Base-by-base conservation (phyloP, 1,284 basidiomycete genomes). In the Termitomyces sp. region DNA sequence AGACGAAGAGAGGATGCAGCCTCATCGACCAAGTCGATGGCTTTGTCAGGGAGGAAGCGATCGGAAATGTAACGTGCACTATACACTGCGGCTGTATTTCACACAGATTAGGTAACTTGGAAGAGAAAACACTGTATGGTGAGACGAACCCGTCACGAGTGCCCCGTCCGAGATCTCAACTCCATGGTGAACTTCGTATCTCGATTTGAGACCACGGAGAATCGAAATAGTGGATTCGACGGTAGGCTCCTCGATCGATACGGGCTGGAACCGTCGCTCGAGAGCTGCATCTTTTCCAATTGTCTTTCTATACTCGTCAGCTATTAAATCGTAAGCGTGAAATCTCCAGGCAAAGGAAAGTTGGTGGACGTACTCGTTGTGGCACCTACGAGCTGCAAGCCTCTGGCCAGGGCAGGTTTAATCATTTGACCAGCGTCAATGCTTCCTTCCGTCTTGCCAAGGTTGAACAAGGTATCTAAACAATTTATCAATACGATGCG, bases 351-450 rank as follows among this genome's bases (percentile, higher is more conserved):
- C 30, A 24, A 43, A 21, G 21, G 30, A 24, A 55, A 34, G 39
- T 13, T 17, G 24, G 26, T 13, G 42, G 5, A 73, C 84, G 54
- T 68, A 88, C 89, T 83, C 3, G 92, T 94, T 0, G 92, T 94
- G 0, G 92, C 92, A 30, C 92, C 92, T 5, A 94, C 88, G 1
- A 94, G 81, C 65, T 92, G 89, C 3, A 95, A 72, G 2, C 93
- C 93, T 40, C 92, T 77, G 2, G 92, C 92, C 3, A 95, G 78
- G 0, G 91, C 88, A 31, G 91, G 90, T 65, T 93, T 94, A 61
- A 94, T 90, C 88, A 93, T 90, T 65, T 96, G 92, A 0, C 90
- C 92, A 1, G 90, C 94, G 63, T 96, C 92, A 60, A 97, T 88
- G 57, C 88, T 89, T 8, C 94, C 94, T 73, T 96, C 94, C 0